Evolutionary conservation across 352 stramenopile genomes (phyloP), one percentile per base, ranked within the genome.

Genomic region (Globisporangium cystogenes): DNA sequence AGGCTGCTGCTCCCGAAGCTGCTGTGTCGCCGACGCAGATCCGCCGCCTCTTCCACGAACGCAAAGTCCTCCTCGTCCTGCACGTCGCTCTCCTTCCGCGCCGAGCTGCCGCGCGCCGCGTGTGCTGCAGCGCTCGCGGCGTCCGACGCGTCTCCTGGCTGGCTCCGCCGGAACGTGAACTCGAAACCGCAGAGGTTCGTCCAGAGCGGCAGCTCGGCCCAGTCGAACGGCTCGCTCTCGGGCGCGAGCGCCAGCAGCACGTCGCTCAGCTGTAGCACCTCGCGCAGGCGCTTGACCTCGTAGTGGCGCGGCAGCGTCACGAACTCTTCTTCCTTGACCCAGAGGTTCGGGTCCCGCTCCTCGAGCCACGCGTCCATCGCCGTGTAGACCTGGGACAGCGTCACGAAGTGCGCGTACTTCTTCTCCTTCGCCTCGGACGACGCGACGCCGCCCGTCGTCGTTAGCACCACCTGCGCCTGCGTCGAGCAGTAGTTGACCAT

Each of bases 341-440:
- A 90, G 20, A 73, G 70, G 29, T 92, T 91, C 8, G 85, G 82
- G 55, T 95, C 75, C 3, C 66, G 64, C 55, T 91, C 82, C 56
- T 93, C 85, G 11, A 95, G 68, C 85, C 85, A 95, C 29, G 82
- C 75, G 53, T 93, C 82, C 85, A 95, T 93, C 12, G 81, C 85
- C 29, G 81, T 85, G 53, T 87, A 90, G 37, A 87, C 58, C 48
- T 86, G 76, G 11, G 79, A 82, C 12, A 90, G 65, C 21, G 66
- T 65, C 11, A 82, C 72, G 42, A 74, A 78, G 47, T 78, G 70
- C 18, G 70, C 67, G 33, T 86, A 84, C 51, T 60, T 72, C 42
- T 65, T 64, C 39, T 86, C 72, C 35, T 80, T 83, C 20, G 70
- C 35, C 15, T 83, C 68, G 1, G 43, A 52, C 18, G 43, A 31